phyloP scores from a whole-genome alignment of 306 rosid species.

The Urtica urens region DNA sequence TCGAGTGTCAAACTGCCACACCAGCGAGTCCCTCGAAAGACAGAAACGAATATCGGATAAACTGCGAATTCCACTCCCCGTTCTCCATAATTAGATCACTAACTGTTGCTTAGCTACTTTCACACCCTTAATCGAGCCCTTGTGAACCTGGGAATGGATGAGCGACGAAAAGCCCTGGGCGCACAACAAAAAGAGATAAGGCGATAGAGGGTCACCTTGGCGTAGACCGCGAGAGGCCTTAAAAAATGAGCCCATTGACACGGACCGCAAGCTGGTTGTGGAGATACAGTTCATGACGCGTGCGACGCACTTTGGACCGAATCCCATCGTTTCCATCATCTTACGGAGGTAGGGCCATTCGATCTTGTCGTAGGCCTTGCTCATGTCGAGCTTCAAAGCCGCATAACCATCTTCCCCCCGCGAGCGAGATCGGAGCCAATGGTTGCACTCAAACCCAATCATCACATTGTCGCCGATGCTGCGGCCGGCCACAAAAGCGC shows the following conservation, averaged over 20 bases:
- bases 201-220: background rate
- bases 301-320: background rate
- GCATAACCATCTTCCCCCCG: background rate
- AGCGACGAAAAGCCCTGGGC: background rate
- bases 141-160: background rate
- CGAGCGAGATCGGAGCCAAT: background rate
- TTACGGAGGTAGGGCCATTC: too few relatives aligned
- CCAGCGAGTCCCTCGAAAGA: background rate
- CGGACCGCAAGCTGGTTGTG: background rate
- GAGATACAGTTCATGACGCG: background rate
- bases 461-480: too few relatives aligned
- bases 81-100: background rate
- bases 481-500: background rate
- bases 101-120: background rate
- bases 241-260: background rate
- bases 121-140: background rate
- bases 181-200: background rate
- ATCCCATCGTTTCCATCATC: too few relatives aligned
- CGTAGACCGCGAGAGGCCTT: background rate
- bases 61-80: background rate
- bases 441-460: background rate
- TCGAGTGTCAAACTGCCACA: background rate
- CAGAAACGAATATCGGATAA: background rate
- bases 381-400: background rate
- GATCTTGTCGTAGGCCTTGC: background rate